phyloP scores from a whole-genome alignment of 306 rosid species.

The Ormosia emarginata region DNA sequence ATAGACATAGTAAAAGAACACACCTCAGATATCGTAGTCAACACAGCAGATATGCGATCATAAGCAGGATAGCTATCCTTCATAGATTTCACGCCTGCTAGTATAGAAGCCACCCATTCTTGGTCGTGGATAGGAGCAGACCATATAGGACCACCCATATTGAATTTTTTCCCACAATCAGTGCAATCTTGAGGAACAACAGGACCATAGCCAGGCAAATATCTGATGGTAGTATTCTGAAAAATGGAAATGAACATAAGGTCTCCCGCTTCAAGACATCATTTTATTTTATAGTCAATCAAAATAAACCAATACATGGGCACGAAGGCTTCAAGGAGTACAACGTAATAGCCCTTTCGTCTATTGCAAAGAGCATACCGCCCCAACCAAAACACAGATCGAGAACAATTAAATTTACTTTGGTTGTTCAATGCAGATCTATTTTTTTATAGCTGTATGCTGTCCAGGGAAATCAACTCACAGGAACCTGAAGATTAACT shows the following conservation, averaged over 20 bases:
- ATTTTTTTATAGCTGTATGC: not conserved
- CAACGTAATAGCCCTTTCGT: not conserved
- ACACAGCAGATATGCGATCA: slow-evolving; percentile 79
- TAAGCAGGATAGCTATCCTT: slow-evolving; percentile 82
- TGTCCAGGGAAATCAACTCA: not conserved
- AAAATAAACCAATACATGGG: not conserved
- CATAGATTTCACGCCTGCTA: slow-evolving; percentile 66
- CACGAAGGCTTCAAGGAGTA: not conserved
- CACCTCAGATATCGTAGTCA: slow-evolving; percentile 92
- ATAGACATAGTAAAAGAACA: not conserved
- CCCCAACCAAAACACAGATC: not conserved
- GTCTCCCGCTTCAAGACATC: not conserved
- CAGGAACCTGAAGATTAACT: not conserved
- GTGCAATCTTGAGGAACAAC: slow-evolving; percentile 83
- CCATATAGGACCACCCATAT: slow-evolving; percentile 99
- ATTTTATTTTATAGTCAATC: not conserved
- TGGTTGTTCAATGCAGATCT: not conserved
- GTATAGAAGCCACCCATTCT: slow-evolving; percentile 87
- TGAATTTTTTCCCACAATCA: slow-evolving; percentile 88
- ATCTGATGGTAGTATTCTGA: slow-evolving; percentile 79
- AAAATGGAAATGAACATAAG: slow-evolving; percentile 8
- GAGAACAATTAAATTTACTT: not conserved
- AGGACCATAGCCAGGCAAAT: slow-evolving; percentile 93
- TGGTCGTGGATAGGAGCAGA: slow-evolving; percentile 95
- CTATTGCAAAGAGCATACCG: not conserved